phyloP scores from a whole-genome alignment of 73 alveolate genomes.

The Paramecium bursaria region DNA sequence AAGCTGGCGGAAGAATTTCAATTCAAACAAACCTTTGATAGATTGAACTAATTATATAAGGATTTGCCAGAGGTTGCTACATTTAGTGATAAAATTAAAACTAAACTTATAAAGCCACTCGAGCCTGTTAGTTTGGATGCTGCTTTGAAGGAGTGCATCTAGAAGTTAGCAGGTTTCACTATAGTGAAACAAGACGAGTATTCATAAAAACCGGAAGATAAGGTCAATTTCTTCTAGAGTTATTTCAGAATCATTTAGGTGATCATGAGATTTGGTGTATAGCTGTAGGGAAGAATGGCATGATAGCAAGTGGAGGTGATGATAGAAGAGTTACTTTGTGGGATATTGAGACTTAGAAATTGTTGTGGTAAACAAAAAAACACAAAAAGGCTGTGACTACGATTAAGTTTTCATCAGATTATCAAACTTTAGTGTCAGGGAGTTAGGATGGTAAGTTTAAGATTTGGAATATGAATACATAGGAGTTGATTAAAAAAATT shows the following conservation, averaged over 20 bases:
- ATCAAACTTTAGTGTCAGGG: background rate
- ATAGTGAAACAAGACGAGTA: conserved; percentile 8
- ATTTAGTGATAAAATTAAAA: background rate
- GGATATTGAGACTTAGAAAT: conserved; percentile 39
- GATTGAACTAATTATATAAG: conserved; percentile 39
- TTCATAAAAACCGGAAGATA: conserved; percentile 22
- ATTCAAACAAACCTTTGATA: background rate
- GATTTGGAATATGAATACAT: conserved; percentile 20
- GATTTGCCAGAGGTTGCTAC: conserved; percentile 24
- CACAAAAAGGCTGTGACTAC: conserved; percentile 12
- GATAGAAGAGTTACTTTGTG: conserved; percentile 25
- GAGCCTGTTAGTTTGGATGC: background rate
- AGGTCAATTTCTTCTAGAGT: background rate
- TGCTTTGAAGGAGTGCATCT: conserved; percentile 3
- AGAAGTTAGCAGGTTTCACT: conserved; percentile 1
- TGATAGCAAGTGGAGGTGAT: conserved; percentile 34
- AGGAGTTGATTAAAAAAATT: conserved; percentile 13
- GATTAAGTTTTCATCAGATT: conserved; percentile 22
- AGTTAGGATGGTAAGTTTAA: conserved; percentile 21
- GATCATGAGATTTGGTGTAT: conserved; percentile 57
- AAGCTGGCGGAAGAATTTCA: conserved; percentile 32
- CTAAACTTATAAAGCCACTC: conserved; percentile 18
- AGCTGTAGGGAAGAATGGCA: background rate
- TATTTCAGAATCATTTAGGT: background rate
- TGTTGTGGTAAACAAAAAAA: conserved; percentile 10